Evolutionary conservation across 345 rosid genomes (phyloP).

Genomic region (Acer campestre): DNA sequence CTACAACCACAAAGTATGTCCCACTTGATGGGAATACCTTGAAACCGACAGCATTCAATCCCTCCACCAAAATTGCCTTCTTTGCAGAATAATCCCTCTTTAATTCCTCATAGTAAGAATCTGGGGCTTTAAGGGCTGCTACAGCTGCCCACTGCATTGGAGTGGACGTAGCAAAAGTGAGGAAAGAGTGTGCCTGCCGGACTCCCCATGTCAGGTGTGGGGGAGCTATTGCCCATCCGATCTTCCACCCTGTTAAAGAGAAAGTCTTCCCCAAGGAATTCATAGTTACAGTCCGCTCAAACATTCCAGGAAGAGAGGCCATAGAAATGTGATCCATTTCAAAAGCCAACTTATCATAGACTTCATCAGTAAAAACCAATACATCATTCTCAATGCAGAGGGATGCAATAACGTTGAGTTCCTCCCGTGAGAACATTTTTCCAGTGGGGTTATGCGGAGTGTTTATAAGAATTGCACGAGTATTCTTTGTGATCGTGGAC

Average conservation of each 20-base stretch:
- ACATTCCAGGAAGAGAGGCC: slow-evolving; percentile 97
- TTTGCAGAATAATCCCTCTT: slow-evolving; percentile 76
- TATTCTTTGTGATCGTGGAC: slow-evolving; percentile 63
- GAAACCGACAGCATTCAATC: slow-evolving; percentile 85
- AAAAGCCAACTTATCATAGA: slow-evolving; percentile 87
- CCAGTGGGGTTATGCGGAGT: slow-evolving; percentile 96
- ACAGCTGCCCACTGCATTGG: slow-evolving; percentile 84
- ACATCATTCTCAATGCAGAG: slow-evolving; percentile 89
- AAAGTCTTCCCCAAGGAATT: slow-evolving; percentile 94
- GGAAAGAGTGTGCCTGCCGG: slow-evolving; percentile 85
- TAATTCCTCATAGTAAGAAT: slow-evolving; percentile 72
- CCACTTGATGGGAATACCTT: slow-evolving; percentile 90
- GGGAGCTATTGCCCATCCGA: slow-evolving; percentile 97
- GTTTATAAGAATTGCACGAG: slow-evolving; percentile 85
- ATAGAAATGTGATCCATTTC: slow-evolving; percentile 92
- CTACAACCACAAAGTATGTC: slow-evolving; percentile 85
- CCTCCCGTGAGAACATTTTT: slow-evolving; percentile 85
- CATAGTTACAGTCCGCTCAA: slow-evolving; percentile 83
- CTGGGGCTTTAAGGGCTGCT: slow-evolving; percentile 74
- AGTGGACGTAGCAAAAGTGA: slow-evolving; percentile 86
- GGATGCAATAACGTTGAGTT: slow-evolving; percentile 65
- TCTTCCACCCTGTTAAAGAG: slow-evolving; percentile 95
- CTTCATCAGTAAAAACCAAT: slow-evolving; percentile 83
- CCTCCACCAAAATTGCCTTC: slow-evolving; percentile 81
- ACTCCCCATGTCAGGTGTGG: slow-evolving; percentile 94